phyloP scores from a whole-genome alignment of 352 stramenopile species.

The Phytophthora aleatoria region DNA sequence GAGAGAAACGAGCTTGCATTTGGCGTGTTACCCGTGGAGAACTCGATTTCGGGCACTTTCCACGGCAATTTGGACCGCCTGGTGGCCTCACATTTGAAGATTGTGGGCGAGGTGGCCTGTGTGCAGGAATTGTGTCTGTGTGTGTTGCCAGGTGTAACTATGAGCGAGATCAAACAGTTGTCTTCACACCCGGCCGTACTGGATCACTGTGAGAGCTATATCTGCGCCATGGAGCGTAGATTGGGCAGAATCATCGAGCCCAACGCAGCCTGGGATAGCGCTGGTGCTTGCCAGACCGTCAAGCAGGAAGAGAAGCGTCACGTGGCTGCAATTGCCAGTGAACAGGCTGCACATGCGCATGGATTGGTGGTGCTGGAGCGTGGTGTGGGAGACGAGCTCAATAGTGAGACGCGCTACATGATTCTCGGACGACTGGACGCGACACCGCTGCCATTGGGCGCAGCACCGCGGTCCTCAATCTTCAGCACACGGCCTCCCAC shows the following conservation, averaged over 20 bases:
- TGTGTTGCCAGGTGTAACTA: constrained; percentile 38
- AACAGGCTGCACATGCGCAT: constrained; percentile 58
- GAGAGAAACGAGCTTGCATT: constrained; percentile 64
- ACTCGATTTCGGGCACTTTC: constrained; percentile 78
- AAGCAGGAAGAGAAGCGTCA: constrained; percentile 52
- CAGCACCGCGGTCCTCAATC: constrained; percentile 8
- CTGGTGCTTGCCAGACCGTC: constrained; percentile 70
- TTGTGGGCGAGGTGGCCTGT: constrained; percentile 72
- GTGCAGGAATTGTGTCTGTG: constrained; percentile 73
- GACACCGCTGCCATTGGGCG: constrained; percentile 40
- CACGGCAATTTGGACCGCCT: constrained; percentile 72
- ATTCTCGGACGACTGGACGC: constrained; percentile 66
- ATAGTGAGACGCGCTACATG: constrained; percentile 79
- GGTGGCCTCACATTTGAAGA: constrained; percentile 68
- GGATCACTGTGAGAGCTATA: constrained; percentile 69
- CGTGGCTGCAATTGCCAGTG: constrained; percentile 66
- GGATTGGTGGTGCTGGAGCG: constrained; percentile 61
- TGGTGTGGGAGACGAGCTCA: constrained; percentile 63
- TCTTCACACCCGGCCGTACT: constrained; percentile 69
- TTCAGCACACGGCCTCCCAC: constrained; percentile 15
- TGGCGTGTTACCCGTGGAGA: constrained; percentile 69
- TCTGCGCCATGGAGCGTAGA: constrained; percentile 65
- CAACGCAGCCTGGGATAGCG: constrained; percentile 69
- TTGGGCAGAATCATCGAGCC: constrained; percentile 60
- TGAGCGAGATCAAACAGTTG: constrained; percentile 57